Evolutionary conservation across 768 basidiomycete species (phyloP).

Genomic region (Lyophyllum semitale): DNA sequence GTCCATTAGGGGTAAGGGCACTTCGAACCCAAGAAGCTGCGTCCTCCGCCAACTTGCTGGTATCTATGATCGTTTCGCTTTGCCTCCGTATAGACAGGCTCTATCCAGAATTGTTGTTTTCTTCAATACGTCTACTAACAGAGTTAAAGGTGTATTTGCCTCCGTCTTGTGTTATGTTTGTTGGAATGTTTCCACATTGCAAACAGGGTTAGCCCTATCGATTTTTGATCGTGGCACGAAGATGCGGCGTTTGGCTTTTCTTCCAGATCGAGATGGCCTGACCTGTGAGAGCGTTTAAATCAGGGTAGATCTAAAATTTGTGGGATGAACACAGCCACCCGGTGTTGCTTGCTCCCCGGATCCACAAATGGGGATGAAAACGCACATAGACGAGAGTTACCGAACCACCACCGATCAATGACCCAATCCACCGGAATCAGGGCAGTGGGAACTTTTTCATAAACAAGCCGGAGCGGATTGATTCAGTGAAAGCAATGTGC

Average conservation of each 20-base stretch:
- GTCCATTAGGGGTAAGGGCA: constrained; percentile 36
- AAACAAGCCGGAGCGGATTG: constrained; percentile 5
- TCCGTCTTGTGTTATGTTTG: not conserved
- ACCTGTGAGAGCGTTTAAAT: constrained; percentile 1
- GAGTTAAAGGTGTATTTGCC: not conserved
- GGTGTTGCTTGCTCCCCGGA: constrained; percentile 23
- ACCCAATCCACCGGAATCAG: constrained; percentile 8
- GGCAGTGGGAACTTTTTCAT: constrained; percentile 5
- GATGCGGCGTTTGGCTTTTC: constrained; percentile 38
- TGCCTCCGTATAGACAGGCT: not conserved
- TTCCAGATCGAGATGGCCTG: constrained; percentile 14
- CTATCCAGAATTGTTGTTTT: not conserved
- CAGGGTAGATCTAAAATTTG: constrained; percentile 12
- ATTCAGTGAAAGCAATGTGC: not conserved
- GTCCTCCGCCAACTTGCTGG: constrained; percentile 22
- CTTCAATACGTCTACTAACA: not conserved
- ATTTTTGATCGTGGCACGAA: constrained; percentile 12
- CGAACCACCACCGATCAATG: constrained; percentile 16
- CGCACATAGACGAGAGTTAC: constrained; percentile 16
- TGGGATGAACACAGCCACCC: constrained; percentile 19
- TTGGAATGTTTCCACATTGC: not conserved
- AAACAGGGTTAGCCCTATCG: constrained; percentile 6
- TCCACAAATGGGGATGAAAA: constrained; percentile 20
- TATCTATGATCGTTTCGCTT: constrained; percentile 24
- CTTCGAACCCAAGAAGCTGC: constrained; percentile 28